Base-by-base conservation (phyloP, 2,329 filamentous ascomycete species). In the Pseudogymnoascus sp. region DNA sequence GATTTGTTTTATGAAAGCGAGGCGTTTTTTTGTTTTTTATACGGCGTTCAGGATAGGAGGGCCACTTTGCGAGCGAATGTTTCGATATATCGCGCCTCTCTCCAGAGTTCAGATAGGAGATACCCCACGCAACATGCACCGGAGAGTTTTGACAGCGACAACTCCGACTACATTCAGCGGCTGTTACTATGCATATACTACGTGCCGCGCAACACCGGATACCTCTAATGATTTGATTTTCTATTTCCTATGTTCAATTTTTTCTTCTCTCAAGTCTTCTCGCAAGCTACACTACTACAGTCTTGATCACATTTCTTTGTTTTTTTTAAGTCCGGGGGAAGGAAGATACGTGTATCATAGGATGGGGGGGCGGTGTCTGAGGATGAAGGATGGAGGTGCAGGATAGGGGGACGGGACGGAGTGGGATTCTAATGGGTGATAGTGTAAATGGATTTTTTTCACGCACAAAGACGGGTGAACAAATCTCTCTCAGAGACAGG, bases 1-100 rank as follows among this genome's bases (percentile, higher is more conserved):
- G 10, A 57, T 57, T 57, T n/a, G 13, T 57, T 57, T 54, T 54
- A 57, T 34, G 51, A 57, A 57, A 54, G 51, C 51, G 51, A 57
- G 51, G 51, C 51, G 51, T 57, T 48, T 14, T 48, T 19, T 19
- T 57, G 10, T 28, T 54, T 34, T 19, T 21, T 25, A 25, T 6
- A 57, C 51, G 51, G 51, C 10, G 51, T 57, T 57, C 16, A 57
- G 51, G 51, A 34, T 57, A 34, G 51, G 51, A 51, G 11, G 51
- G 51, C 6, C 28, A 57, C 5, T 31, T 57, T 34, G 51, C 51
- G 28, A 57, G 51, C 51, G 28, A 57, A 34, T 54, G 48, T 31
- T 54, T 54, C 48, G 23, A 28, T 54, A 34, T 34, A 34, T 34
- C 51, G 51, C 28, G 16, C 28, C 51, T 31, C 48, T 57, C 51